Conservation (phyloP, 2,329 filamentous ascomycete species). For the Fonsecaea multimorphosa region DNA sequence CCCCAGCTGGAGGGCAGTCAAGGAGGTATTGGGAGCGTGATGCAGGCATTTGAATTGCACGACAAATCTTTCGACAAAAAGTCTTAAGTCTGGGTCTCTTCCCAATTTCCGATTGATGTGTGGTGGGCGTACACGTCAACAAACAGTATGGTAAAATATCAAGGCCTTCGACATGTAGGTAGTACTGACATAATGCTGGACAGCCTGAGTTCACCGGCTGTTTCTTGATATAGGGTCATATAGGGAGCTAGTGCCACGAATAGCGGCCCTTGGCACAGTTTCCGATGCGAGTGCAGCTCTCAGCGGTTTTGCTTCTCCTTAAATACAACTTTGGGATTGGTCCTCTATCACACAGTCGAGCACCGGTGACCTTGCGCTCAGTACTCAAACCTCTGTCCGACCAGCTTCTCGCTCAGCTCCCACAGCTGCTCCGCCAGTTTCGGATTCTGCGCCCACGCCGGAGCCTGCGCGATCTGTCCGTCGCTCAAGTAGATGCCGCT, state of each 20-base stretch:
- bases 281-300: no score
- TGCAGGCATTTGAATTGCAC: background rate
- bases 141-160: background rate
- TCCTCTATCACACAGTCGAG: background rate
- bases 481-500: slow-evolving; percentile 11
- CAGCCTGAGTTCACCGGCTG: background rate
- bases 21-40: background rate
- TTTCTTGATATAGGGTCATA: background rate
- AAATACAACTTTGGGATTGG: no score
- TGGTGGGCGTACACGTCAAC: no score
- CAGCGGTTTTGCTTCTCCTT: no score
- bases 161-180: background rate
- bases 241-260: background rate
- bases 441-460: slow-evolving; percentile 7
- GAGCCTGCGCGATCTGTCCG: background rate
- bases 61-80: background rate
- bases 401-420: slow-evolving; percentile 19
- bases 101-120: background rate
- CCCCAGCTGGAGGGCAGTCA: slow-evolving; percentile 10
- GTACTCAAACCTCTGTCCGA: slow-evolving; percentile 23
- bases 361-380: background rate
- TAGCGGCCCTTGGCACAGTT: background rate
- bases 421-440: slow-evolving; percentile 11
- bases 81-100: background rate
- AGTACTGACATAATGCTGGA: background rate